Evolutionary conservation across 208 protist species (phyloP).

Genomic region (Acanthamoeba sp.): DNA sequence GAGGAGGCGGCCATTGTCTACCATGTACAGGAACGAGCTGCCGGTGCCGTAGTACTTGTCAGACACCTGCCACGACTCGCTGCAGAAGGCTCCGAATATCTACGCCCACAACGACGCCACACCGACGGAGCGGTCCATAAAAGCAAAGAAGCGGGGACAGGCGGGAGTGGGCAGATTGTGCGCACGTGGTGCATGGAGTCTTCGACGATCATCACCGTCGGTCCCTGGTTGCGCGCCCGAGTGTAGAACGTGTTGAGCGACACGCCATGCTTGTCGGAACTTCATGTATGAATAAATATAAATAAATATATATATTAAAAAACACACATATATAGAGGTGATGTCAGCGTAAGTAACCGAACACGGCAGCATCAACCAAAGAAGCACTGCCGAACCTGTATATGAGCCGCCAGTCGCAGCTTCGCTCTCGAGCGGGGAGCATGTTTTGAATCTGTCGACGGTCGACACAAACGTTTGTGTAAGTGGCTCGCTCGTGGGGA

Average conservation of each 20-base stretch:
- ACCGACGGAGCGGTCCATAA: too few relatives aligned
- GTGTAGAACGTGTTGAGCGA: slow-evolving; percentile 53
- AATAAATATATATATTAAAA: too few relatives aligned
- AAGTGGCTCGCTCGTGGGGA: background rate
- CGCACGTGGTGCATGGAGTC: slow-evolving; percentile 54
- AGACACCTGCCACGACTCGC: slow-evolving; percentile 51
- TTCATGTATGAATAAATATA: background rate
- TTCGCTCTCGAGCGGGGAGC: slow-evolving; percentile 17
- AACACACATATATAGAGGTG: too few relatives aligned
- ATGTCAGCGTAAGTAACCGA: too few relatives aligned
- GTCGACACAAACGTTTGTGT: too few relatives aligned
- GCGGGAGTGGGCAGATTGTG: background rate
- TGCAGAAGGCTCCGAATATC: slow-evolving; percentile 66
- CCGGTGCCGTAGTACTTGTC: slow-evolving; percentile 66
- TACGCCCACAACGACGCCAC: background rate
- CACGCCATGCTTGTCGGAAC: slow-evolving; percentile 5
- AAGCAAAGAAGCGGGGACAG: background rate
- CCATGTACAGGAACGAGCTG: slow-evolving; percentile 17
- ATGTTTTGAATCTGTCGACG: slow-evolving; percentile 7
- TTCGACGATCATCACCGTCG: slow-evolving; percentile 47
- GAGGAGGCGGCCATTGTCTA: background rate
- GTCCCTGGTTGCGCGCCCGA: background rate
- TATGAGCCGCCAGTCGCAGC: slow-evolving; percentile 13
- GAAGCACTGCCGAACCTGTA: background rate
- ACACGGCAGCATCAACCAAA: too few relatives aligned